A percentile compares a stretch with the other conserved stretches of the same genome.
Conservation (phyloP, 768 basidiomycete genomes). For the Tricholoma matsutake region DNA sequence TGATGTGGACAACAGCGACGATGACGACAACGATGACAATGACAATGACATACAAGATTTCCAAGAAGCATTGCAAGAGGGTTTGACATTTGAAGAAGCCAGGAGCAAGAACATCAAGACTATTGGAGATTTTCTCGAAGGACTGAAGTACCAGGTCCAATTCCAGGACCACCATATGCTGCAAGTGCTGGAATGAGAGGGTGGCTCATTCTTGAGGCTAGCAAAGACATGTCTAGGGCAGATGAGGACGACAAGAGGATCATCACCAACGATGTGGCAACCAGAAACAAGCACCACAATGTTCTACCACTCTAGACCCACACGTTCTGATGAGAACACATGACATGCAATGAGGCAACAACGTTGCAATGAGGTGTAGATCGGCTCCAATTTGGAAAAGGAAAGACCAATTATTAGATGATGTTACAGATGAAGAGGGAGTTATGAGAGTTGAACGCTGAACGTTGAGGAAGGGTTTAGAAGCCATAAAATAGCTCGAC, state of each 20-base stretch:
- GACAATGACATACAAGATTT: neutral
- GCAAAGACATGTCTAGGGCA: too few relatives aligned
- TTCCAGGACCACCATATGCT: too few relatives aligned
- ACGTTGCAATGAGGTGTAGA: neutral
- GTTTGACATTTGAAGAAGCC: neutral
- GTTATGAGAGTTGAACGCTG: neutral
- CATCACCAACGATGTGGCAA: too few relatives aligned
- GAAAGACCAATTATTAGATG: neutral
- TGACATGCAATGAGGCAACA: neutral
- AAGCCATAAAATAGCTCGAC: neutral
- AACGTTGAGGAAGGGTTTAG: neutral
- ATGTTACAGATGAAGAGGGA: neutral
- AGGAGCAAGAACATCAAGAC: too few relatives aligned
- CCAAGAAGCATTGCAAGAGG: neutral
- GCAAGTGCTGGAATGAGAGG: too few relatives aligned
- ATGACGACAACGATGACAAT: neutral
- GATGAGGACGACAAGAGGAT: too few relatives aligned
- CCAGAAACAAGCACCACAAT: too few relatives aligned
- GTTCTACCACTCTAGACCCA: too few relatives aligned
- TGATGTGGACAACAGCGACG: neutral
- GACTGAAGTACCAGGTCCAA: too few relatives aligned
- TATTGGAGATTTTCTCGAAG: too few relatives aligned
- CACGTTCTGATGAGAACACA: too few relatives aligned
- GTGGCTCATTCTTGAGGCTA: too few relatives aligned
- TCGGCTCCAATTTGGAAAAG: neutral